phyloP scores from a whole-genome alignment of 345 rosid genomes.

The Eucalyptus regnans region DNA sequence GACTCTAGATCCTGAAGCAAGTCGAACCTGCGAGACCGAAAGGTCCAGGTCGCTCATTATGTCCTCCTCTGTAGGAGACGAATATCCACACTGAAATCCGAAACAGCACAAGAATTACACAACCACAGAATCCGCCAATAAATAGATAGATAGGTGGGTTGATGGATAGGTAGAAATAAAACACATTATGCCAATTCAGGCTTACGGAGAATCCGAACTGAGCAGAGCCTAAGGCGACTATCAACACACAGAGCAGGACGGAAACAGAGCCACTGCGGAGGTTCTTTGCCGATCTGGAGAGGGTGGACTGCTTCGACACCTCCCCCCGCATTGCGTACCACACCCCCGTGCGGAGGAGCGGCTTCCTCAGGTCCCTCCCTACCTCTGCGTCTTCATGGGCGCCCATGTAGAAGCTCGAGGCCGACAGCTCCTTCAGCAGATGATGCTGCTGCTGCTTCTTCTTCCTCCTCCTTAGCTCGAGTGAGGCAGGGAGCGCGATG shows the following conservation, averaged over 20 bases:
- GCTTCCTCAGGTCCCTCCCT: slow-evolving; percentile 38
- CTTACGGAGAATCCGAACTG: slow-evolving; percentile 65
- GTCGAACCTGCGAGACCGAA: slow-evolving; percentile 40
- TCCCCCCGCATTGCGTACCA: slow-evolving; percentile 36
- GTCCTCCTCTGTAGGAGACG: slow-evolving; percentile 48
- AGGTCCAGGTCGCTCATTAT: slow-evolving; percentile 46
- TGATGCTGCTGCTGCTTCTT: not conserved
- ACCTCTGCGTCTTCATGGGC: slow-evolving; percentile 44
- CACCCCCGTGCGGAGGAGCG: slow-evolving; percentile 54
- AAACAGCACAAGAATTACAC: not conserved
- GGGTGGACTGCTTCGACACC: slow-evolving; percentile 52
- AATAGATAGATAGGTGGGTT: not conserved
- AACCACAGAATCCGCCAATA: not conserved
- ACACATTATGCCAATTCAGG: not conserved
- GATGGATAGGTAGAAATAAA: not conserved
- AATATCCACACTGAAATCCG: slow-evolving; percentile 40
- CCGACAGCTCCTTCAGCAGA: not conserved
- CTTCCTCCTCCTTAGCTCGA: not conserved
- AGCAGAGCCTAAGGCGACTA: slow-evolving; percentile 60
- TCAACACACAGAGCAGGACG: slow-evolving; percentile 48
- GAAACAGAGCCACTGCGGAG: slow-evolving; percentile 47
- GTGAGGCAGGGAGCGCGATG: not conserved
- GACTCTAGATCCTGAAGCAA: not conserved
- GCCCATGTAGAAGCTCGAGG: slow-evolving; percentile 16
- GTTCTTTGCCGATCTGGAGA: slow-evolving; percentile 30